These are phyloP conservation scores for Fusarium haematococcum DNA, from an alignment of 2,329 filamentous ascomycete species.

Conservation along the genomic window DNA sequence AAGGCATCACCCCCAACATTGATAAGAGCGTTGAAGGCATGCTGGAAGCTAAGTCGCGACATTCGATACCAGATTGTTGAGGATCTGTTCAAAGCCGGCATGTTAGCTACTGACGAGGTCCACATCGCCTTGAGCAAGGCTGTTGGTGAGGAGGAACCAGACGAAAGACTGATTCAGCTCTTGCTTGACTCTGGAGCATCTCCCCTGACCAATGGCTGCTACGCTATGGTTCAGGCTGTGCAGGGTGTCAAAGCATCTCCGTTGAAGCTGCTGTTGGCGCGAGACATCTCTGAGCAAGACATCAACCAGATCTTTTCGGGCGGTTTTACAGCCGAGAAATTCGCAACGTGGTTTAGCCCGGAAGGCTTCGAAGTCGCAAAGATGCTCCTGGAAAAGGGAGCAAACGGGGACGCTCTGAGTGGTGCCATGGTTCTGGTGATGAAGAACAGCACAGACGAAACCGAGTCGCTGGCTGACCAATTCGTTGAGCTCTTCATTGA, in stretches of 20 bases:
- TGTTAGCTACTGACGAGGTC: constrained; percentile 61
- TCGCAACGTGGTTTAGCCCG: constrained; percentile 59
- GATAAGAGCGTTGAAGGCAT: constrained; percentile 63
- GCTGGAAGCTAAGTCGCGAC: constrained; percentile 62
- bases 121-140: constrained; percentile 63
- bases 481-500: constrained; percentile 57
- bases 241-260: constrained; percentile 53
- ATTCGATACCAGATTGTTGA: constrained; percentile 60
- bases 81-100: constrained; percentile 64
- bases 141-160: constrained; percentile 64
- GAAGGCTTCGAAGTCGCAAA: constrained; percentile 60
- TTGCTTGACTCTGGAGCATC: constrained; percentile 65
- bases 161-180: constrained; percentile 59
- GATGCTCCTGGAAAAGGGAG: constrained; percentile 63
- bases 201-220: constrained; percentile 62
- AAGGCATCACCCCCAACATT: constrained; percentile 61
- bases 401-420: constrained; percentile 58
- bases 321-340: constrained; percentile 57
- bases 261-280: constrained; percentile 57
- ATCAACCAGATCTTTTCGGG: constrained; percentile 59
- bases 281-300: constrained; percentile 56
- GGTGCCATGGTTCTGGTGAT: constrained; percentile 60
- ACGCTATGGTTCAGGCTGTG: constrained; percentile 63
- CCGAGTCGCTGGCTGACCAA: constrained; percentile 53
- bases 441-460: constrained; percentile 54